Percentiles rank a stretch among this genome's conserved stretches.
Evolutionary conservation across 257 asterid species (phyloP).

Genomic region (Fraxinus quadrangulata): DNA sequence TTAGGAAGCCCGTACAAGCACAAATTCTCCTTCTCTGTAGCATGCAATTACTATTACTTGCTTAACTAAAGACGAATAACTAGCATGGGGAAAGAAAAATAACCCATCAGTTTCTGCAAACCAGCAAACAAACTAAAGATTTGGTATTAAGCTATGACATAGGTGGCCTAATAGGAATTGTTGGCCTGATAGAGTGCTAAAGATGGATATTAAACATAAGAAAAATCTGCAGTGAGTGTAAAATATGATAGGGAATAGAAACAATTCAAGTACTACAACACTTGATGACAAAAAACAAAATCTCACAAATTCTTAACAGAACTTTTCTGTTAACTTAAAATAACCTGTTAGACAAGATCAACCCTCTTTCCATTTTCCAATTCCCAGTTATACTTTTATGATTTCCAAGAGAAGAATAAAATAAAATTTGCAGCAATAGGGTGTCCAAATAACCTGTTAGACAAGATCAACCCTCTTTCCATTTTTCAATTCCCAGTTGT

Average conservation of each 20-base stretch:
- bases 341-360: background rate
- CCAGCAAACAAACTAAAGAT: background rate
- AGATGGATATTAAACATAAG: background rate
- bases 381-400: background rate
- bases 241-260: background rate
- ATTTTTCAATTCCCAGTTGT: background rate
- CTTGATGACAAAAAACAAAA: too few species aligned
- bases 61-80: background rate
- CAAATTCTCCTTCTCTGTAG: conserved; percentile 59
- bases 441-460: background rate
- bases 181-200: background rate
- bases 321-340: background rate
- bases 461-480: background rate
- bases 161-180: background rate
- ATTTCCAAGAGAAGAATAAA: background rate
- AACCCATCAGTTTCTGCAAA: background rate
- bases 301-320: background rate
- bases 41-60: conserved; percentile 22
- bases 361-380: conserved; percentile 3
- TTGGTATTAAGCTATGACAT: background rate
- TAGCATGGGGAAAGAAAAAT: conserved; percentile 16
- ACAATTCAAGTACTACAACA: background rate
- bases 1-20: conserved; percentile 62
- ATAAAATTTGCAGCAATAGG: background rate
- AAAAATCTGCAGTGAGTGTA: background rate